These are phyloP conservation scores for Aspergillus sp. DNA, from an alignment of 2,329 filamentous ascomycete genomes.

Conservation along the genomic window DNA sequence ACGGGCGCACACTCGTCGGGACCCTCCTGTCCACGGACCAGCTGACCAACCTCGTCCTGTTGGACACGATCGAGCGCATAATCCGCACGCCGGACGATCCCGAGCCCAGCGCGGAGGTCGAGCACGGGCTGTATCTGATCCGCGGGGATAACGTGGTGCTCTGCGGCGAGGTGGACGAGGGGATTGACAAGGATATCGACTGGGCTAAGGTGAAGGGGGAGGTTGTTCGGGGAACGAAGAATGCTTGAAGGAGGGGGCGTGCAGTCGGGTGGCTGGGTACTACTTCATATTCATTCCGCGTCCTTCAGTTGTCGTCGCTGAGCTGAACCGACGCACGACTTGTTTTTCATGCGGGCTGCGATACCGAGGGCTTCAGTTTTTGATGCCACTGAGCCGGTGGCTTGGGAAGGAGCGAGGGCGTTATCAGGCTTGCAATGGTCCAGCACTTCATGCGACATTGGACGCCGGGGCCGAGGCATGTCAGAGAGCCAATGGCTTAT, in stretches of 20 bases:
- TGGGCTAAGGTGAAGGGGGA: constrained; percentile 84
- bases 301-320: neutral
- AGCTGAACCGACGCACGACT: too few species aligned
- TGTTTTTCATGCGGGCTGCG: too few species aligned
- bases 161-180: constrained; percentile 81
- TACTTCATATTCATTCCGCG: neutral
- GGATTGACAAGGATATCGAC: constrained; percentile 80
- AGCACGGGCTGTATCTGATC: constrained; percentile 82
- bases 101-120: constrained; percentile 69
- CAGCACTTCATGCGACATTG: too few species aligned
- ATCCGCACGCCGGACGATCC: constrained; percentile 78
- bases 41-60: constrained; percentile 83
- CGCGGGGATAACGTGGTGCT: constrained; percentile 90
- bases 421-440: too few species aligned
- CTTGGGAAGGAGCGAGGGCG: too few species aligned
- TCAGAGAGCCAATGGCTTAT: too few species aligned
- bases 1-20: constrained; percentile 78
- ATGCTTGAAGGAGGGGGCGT: constrained; percentile 40
- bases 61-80: constrained; percentile 75
- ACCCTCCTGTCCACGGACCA: constrained; percentile 80
- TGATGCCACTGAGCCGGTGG: too few species aligned
- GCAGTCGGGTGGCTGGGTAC: neutral
- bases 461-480: too few species aligned
- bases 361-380: too few species aligned
- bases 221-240: constrained; percentile 76